Evolutionary conservation across 495 filamentous ascomycete species (phyloP), one percentile per base, ranked within the genome.

Genomic region (Astrothelium macrocarpum): DNA sequence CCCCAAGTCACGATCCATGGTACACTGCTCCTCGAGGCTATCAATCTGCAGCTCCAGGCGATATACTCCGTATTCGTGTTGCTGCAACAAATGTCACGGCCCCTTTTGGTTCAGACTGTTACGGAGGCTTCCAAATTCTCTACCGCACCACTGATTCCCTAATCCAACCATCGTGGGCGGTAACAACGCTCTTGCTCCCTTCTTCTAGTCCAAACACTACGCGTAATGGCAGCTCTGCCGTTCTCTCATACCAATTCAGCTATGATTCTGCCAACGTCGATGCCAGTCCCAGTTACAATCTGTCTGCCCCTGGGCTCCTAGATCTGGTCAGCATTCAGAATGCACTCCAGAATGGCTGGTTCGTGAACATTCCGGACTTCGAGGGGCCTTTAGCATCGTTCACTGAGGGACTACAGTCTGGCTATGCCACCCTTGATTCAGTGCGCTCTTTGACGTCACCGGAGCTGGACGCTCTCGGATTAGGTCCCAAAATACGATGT

Each of bases 361-460:
- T 74, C 34, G 76, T 83, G 1, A 77, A 71, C 11, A 67, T 78
- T 4, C 78, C 81, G 0, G 81, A 83, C 64, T 80, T 77, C 68
- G 77, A 81, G 58, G 77, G 77, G 1, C 75, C 76, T 1, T 66
- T 64, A 1, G 76, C 78, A 12, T 71, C 74, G 10, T 81, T 79
- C 60, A 66, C 71, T n/a, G 74, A 73, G 1, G 78, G 77, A 28
- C 66, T 74, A 18, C 71, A 77, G 45, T 75, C 74, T 16, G 80
- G 77, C 0, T 73, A 81, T 46, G 75, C 78, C 7, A 77, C 75
- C 14, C 70, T 84, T 7, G 80, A 84, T 63, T 75, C 71, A 26
- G 62, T 80, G 20, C 76, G 78, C 26, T 79, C 80, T 0, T 74
- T 76, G 7, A 53, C 80, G 1, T 68, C 70, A 11, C 67, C 72